Conservation (phyloP, 495 filamentous ascomycete genomes). For the Neurospora sp. region DNA sequence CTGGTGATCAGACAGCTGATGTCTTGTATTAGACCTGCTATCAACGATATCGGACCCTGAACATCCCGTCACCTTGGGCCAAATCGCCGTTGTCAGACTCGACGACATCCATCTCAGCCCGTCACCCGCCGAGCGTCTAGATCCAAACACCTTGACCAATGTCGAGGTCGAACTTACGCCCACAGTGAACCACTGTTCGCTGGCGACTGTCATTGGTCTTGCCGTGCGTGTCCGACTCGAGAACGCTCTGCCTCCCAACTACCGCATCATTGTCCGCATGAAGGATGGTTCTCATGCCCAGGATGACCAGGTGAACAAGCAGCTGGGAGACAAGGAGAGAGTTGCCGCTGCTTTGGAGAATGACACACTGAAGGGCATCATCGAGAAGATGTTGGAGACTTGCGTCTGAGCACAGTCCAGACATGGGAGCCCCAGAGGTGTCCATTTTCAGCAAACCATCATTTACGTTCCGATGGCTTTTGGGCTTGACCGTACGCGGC, state of each 20-base stretch:
- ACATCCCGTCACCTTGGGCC: conserved; percentile 86
- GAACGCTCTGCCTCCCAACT: conserved; percentile 84
- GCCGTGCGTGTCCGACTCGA: conserved; percentile 86
- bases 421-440: not conserved
- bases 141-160: conserved; percentile 32
- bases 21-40: conserved; percentile 63
- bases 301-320: conserved; percentile 90
- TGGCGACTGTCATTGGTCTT: conserved; percentile 93
- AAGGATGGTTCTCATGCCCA: conserved; percentile 94
- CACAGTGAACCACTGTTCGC: conserved; percentile 94
- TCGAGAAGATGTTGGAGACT: conserved; percentile 88
- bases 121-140: conserved; percentile 41
- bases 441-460: not conserved
- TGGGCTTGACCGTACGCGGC: not conserved
- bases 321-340: conserved; percentile 90
- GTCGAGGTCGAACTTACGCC: conserved; percentile 76
- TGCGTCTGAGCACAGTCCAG: conserved; percentile 33
- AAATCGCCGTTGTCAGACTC: conserved; percentile 85
- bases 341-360: conserved; percentile 95
- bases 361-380: conserved; percentile 71
- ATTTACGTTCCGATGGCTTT: not conserved
- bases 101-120: conserved; percentile 77
- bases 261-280: conserved; percentile 84
- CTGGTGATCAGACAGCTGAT: conserved; percentile 27
- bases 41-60: conserved; percentile 92